These are phyloP conservation scores for Macrolepiota fuliginosa DNA, from an alignment of 768 basidiomycete genomes.

Conservation along the genomic window DNA sequence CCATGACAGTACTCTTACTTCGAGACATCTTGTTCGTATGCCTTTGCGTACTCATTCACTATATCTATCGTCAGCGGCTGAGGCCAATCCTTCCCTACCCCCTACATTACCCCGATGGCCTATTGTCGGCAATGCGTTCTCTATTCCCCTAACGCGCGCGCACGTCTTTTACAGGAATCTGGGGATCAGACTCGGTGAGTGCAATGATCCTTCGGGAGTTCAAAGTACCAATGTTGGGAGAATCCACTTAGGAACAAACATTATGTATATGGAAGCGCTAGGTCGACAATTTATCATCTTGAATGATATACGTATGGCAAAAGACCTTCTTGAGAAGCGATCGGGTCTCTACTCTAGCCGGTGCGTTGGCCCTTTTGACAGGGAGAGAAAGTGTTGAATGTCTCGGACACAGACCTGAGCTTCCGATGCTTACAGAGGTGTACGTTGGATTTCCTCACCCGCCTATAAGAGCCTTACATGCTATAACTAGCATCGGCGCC, in stretches of 20 bases:
- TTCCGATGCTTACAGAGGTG: not conserved
- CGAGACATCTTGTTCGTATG: no score
- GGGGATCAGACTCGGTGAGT: no score
- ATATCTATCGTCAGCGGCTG: no score
- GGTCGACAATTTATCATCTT: constrained; percentile 23
- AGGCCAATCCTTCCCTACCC: no score
- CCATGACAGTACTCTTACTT: no score
- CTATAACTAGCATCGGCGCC: not conserved
- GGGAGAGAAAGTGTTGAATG: not conserved
- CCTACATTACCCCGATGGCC: no score
- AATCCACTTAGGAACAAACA: not conserved
- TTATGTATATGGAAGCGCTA: constrained; percentile 18
- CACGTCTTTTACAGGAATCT: no score
- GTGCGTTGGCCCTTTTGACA: not conserved
- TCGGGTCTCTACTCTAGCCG: constrained; percentile 26
- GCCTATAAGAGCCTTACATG: not conserved
- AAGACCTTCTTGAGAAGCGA: constrained; percentile 24
- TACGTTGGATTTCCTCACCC: not conserved
- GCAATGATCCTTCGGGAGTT: no score
- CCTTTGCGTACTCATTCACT: no score
- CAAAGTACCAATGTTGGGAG: no score
- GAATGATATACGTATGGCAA: constrained; percentile 21
- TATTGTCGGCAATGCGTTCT: no score
- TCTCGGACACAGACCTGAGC: not conserved
- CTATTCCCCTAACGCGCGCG: no score